Percentiles rank a stretch among this genome's conserved stretches.
Evolutionary conservation across 2,329 filamentous ascomycete genomes (phyloP).

Genomic region (Graphiopsis chlorocephala): DNA sequence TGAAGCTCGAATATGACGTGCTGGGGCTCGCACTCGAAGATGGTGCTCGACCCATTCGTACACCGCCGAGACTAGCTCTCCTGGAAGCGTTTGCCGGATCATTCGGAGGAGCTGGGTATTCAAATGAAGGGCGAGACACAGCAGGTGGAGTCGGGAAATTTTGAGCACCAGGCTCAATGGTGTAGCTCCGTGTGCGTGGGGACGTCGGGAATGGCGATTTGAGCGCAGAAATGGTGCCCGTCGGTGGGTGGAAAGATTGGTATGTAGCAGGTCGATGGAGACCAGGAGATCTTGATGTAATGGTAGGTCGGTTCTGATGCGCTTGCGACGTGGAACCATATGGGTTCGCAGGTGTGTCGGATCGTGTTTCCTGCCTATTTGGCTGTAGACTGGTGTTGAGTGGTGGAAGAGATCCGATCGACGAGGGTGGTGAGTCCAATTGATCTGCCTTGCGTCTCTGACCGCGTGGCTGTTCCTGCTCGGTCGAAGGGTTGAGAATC

Average conservation of each 20-base stretch:
- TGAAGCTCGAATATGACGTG: slow-evolving; percentile 42
- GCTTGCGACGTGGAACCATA: not conserved
- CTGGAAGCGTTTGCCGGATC: slow-evolving; percentile 37
- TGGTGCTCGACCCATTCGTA: slow-evolving; percentile 21
- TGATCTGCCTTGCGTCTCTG: slow-evolving; percentile 44
- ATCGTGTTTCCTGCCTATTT: not conserved
- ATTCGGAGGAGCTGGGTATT: slow-evolving; percentile 20
- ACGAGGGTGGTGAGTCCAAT: slow-evolving; percentile 41
- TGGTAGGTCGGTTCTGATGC: slow-evolving; percentile 43
- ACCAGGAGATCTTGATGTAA: slow-evolving; percentile 58
- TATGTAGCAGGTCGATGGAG: slow-evolving; percentile 52
- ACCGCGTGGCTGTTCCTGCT: slow-evolving; percentile 34
- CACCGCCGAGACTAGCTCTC: slow-evolving; percentile 33
- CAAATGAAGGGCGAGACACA: slow-evolving; percentile 33
- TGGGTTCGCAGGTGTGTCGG: not conserved
- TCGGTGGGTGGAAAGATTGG: slow-evolving; percentile 42
- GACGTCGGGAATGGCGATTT: slow-evolving; percentile 48
- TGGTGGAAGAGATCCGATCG: slow-evolving; percentile 36
- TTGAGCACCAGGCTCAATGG: slow-evolving; percentile 45
- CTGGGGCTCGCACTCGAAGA: slow-evolving; percentile 45
- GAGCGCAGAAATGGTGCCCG: slow-evolving; percentile 49
- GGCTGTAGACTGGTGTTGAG: slow-evolving; percentile 25
- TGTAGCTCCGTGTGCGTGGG: slow-evolving; percentile 32
- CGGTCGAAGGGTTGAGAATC: slow-evolving; percentile 44
- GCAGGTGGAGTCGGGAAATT: slow-evolving; percentile 48